phyloP scores from a whole-genome alignment of 2,329 filamentous ascomycete species.

The Xenoacremonium recifei region DNA sequence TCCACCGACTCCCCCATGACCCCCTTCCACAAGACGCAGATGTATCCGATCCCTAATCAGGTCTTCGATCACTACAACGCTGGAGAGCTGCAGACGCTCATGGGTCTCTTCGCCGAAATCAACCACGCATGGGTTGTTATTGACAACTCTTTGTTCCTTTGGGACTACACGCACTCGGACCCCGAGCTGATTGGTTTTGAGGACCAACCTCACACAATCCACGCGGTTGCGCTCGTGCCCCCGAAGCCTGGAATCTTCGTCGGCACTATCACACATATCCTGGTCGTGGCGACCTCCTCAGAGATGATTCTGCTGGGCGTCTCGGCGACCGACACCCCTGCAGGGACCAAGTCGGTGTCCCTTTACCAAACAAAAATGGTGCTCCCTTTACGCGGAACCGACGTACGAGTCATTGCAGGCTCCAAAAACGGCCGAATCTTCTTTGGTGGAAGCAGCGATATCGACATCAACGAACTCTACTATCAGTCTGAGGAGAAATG shows the following conservation, averaged over 20 bases:
- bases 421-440: slow-evolving; percentile 90
- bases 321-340: slow-evolving; percentile 62
- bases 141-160: slow-evolving; percentile 93
- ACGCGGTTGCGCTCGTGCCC: slow-evolving; percentile 81
- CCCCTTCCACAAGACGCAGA: slow-evolving; percentile 83
- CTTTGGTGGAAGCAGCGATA: slow-evolving; percentile 77
- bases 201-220: slow-evolving; percentile 83
- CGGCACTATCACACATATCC: slow-evolving; percentile 77
- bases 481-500: slow-evolving; percentile 98
- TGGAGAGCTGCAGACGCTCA: slow-evolving; percentile 82
- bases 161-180: slow-evolving; percentile 95
- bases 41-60: slow-evolving; percentile 86
- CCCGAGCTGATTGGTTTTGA: slow-evolving; percentile 91
- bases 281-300: slow-evolving; percentile 82
- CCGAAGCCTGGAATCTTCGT: slow-evolving; percentile 89
- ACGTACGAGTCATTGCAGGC: slow-evolving; percentile 75
- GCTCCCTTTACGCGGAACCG: slow-evolving; percentile 71
- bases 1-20: slow-evolving; percentile 69
- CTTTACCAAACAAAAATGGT: slow-evolving; percentile 90
- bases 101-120: slow-evolving; percentile 93
- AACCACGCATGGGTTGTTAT: slow-evolving; percentile 95
- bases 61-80: slow-evolving; percentile 92
- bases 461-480: slow-evolving; percentile 88
- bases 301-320: slow-evolving; percentile 89
- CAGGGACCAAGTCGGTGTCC: slow-evolving; percentile 69